Percentiles rank a stretch among this genome's conserved stretches.
Conservation (phyloP, 1,139 yeast species). For the Lodderomyces orthopsilosis region DNA sequence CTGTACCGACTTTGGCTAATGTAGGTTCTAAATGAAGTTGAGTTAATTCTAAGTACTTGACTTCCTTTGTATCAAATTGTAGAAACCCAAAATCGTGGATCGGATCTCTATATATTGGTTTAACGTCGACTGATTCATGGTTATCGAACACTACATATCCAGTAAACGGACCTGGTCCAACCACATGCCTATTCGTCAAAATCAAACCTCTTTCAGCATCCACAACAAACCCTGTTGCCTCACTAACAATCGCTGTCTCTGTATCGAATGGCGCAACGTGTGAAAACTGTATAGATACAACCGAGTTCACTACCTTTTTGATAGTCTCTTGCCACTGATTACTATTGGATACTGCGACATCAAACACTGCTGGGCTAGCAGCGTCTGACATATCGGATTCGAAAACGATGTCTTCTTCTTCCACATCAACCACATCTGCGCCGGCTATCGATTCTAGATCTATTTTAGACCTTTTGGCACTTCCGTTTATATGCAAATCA, state of each 20-base stretch:
- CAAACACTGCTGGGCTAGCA: slow-evolving; percentile 14
- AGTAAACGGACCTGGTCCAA: slow-evolving; percentile 90
- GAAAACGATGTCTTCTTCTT: slow-evolving; percentile 16
- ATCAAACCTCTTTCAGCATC: slow-evolving; percentile 79
- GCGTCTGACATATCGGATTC: slow-evolving; percentile 14
- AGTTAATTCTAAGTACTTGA: slow-evolving; percentile 71
- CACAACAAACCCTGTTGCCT: slow-evolving; percentile 95
- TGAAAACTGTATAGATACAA: slow-evolving; percentile 85
- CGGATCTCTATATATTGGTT: slow-evolving; percentile 80
- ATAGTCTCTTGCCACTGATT: slow-evolving; percentile 76
- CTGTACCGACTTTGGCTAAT: slow-evolving; percentile 83
- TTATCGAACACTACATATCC: slow-evolving; percentile 92
- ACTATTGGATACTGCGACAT: slow-evolving; percentile 15
- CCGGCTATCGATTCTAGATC: neutral
- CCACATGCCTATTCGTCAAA: slow-evolving; percentile 89
- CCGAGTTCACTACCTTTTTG: slow-evolving; percentile 76
- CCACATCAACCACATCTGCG: slow-evolving; percentile 3
- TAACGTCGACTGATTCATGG: slow-evolving; percentile 89
- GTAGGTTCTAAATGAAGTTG: slow-evolving; percentile 75
- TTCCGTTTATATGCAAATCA: slow-evolving; percentile 13
- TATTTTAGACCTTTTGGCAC: slow-evolving; percentile 8
- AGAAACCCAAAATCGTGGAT: slow-evolving; percentile 85
- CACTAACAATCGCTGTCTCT: slow-evolving; percentile 76
- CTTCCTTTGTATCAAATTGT: slow-evolving; percentile 65
- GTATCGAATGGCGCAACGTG: slow-evolving; percentile 87